Conservation (phyloP, 2,329 filamentous ascomycete genomes). For the Epichloe sibirici region DNA sequence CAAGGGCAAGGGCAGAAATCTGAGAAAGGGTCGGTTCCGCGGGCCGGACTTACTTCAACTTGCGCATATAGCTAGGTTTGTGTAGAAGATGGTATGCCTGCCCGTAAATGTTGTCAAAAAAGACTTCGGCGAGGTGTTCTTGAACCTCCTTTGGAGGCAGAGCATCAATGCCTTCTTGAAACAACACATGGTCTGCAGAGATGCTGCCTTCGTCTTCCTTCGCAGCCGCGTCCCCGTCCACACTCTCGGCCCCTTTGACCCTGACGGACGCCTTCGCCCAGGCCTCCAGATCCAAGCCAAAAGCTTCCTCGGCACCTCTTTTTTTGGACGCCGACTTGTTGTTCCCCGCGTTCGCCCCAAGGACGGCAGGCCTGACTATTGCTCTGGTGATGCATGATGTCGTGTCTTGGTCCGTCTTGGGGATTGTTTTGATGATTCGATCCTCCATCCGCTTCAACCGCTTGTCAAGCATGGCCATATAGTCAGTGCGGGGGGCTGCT, state of each 20-base stretch:
- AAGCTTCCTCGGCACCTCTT: slow-evolving; percentile 74
- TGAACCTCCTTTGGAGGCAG: slow-evolving; percentile 80
- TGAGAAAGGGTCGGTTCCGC: not conserved
- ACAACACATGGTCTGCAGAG: slow-evolving; percentile 61
- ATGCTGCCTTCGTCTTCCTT: slow-evolving; percentile 48
- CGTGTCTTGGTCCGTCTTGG: slow-evolving; percentile 67
- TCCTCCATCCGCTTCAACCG: slow-evolving; percentile 95
- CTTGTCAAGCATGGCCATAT: slow-evolving; percentile 98
- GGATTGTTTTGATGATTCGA: slow-evolving; percentile 88
- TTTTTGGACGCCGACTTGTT: slow-evolving; percentile 52
- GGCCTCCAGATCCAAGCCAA: slow-evolving; percentile 65
- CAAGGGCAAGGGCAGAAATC: not conserved
- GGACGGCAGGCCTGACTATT: slow-evolving; percentile 67
- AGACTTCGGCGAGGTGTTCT: slow-evolving; percentile 85
- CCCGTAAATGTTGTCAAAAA: slow-evolving; percentile 91
- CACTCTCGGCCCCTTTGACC: slow-evolving; percentile 32
- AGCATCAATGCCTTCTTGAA: slow-evolving; percentile 71
- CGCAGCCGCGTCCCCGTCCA: slow-evolving; percentile 29
- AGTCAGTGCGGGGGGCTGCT: slow-evolving; percentile 86
- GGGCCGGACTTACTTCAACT: slow-evolving; percentile 45
- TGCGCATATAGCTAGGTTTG: slow-evolving; percentile 94
- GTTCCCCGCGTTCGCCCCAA: slow-evolving; percentile 35
- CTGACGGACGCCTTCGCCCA: slow-evolving; percentile 58
- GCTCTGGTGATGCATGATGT: slow-evolving; percentile 60
- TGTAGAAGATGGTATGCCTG: slow-evolving; percentile 91